phyloP scores from a whole-genome alignment of 768 basidiomycete species.

The Termitomyces sp. region DNA sequence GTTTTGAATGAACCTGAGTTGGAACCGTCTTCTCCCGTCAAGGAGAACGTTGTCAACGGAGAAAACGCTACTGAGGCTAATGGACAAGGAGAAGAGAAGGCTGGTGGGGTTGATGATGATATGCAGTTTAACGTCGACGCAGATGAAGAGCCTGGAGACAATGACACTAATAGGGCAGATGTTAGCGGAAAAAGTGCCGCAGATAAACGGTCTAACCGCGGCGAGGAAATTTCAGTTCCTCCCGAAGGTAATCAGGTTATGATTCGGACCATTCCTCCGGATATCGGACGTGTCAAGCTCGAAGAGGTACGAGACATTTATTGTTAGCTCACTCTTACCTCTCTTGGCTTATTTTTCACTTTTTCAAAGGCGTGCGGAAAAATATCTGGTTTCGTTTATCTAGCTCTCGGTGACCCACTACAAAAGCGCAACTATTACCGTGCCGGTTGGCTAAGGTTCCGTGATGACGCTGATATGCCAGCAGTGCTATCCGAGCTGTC shows the following conservation, averaged over 20 bases:
- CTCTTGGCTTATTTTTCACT: conserved; percentile 10
- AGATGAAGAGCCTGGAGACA: conserved; percentile 69
- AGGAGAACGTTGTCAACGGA: conserved; percentile 49
- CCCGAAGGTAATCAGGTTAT: conserved; percentile 89
- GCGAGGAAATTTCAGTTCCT: conserved; percentile 68
- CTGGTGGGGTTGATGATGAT: conserved; percentile 58
- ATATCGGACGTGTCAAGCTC: conserved; percentile 84
- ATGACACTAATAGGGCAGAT: conserved; percentile 53
- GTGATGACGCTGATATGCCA: conserved; percentile 81
- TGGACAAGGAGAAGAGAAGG: conserved; percentile 54
- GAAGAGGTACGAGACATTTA: conserved; percentile 66
- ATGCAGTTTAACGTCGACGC: conserved; percentile 71
- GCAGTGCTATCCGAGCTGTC: conserved; percentile 69
- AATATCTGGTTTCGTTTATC: conserved; percentile 80
- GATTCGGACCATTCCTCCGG: conserved; percentile 93
- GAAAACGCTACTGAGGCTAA: conserved; percentile 39
- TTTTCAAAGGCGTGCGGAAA: conserved; percentile 63
- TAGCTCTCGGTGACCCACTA: conserved; percentile 88
- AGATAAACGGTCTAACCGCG: conserved; percentile 54
- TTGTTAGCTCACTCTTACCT: conserved; percentile 5
- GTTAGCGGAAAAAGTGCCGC: conserved; percentile 52
- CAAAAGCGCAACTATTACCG: conserved; percentile 94
- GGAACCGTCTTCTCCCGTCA: conserved; percentile 49
- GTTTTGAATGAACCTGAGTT: conserved; percentile 62
- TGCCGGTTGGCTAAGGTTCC: conserved; percentile 90